phyloP scores from a whole-genome alignment of 805 yeast species.

The Jamesozyma piceae region DNA sequence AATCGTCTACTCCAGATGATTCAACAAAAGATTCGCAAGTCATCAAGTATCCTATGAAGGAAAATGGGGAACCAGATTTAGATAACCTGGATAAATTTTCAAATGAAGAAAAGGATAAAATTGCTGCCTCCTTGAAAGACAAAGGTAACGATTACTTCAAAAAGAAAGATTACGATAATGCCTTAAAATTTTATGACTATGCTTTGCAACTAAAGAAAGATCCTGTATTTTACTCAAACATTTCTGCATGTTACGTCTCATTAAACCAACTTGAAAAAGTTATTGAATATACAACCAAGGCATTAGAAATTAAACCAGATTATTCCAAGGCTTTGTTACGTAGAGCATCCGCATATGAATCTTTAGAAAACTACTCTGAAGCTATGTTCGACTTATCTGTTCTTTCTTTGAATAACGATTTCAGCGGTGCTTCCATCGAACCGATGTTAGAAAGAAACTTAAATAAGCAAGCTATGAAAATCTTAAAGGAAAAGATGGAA shows the following conservation, averaged over 20 bases:
- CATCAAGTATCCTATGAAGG: conserved; percentile 48
- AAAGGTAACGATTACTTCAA: conserved; percentile 81
- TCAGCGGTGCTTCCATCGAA: conserved; percentile 69
- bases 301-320: conserved; percentile 77
- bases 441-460: conserved; percentile 78
- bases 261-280: conserved; percentile 73
- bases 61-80: conserved; percentile 50
- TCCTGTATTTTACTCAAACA: conserved; percentile 86
- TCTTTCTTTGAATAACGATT: conserved; percentile 75
- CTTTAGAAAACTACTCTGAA: conserved; percentile 64
- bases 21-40: conserved; percentile 65
- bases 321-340: conserved; percentile 87
- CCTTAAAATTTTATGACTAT: conserved; percentile 66
- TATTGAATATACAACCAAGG: conserved; percentile 77
- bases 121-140: conserved; percentile 73
- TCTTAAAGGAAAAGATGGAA: conserved; percentile 46
- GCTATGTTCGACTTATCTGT: conserved; percentile 90
- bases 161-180: conserved; percentile 57
- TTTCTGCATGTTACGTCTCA: conserved; percentile 92
- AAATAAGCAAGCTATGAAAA: conserved; percentile 65
- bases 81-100: conserved; percentile 37
- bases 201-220: conserved; percentile 73
- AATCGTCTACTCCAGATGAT: conserved; percentile 75
- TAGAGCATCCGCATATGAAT: conserved; percentile 88
- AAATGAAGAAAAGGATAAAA: conserved; percentile 44